Base-by-base conservation (phyloP, 1,284 basidiomycete genomes). In the Tilletia walkeri region DNA sequence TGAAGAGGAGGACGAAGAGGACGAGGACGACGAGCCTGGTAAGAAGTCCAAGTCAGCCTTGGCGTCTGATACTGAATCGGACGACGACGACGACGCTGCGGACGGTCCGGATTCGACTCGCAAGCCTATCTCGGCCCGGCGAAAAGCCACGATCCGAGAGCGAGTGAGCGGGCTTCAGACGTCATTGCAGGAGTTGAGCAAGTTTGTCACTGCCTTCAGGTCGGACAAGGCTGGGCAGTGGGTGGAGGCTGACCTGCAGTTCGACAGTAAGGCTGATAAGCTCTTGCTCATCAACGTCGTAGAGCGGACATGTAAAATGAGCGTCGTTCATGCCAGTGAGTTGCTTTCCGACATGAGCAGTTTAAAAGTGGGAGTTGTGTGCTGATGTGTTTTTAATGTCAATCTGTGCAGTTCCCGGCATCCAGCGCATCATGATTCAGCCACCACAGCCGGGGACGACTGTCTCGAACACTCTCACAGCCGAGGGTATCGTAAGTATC, bases 161-260 rank as follows among this genome's bases (percentile, higher is more conserved):
- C 75, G 78, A 56, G 80, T 84, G 69, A 71, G 84, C 70, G 79
- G 84, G 38, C 77, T 87, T 47, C 84, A 85, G 65, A 84, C 87
- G 56, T 73, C 76, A 24, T 75, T 84, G 78, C 61, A 92, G 89
- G 84, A 85, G 86, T 74, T 80, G 10, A 84, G 84, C 73, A 85
- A 86, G 72, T 88, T 84, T 78, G 85, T 88, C 66, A 84, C 88
- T 16, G 87, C 87, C 36, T 94, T 97, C 85, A 85, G 86, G 68
- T 99, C 95, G 85, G 88, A 89, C 81, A 77, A 81, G 73, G 77
- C 81, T 50, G 89, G 90, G 69, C 87, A 87, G 48, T 83, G 81
- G 81, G 81, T 78, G 67, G 80, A 82, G 71, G 78, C 81, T 36
- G 79, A 82, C 56, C 72, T 83, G 65, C 76, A 77, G 50, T 74